These are phyloP conservation scores for Rhynchospora pubera DNA, from an alignment of 176 grass and related monocot genomes.

Conservation along the genomic window DNA sequence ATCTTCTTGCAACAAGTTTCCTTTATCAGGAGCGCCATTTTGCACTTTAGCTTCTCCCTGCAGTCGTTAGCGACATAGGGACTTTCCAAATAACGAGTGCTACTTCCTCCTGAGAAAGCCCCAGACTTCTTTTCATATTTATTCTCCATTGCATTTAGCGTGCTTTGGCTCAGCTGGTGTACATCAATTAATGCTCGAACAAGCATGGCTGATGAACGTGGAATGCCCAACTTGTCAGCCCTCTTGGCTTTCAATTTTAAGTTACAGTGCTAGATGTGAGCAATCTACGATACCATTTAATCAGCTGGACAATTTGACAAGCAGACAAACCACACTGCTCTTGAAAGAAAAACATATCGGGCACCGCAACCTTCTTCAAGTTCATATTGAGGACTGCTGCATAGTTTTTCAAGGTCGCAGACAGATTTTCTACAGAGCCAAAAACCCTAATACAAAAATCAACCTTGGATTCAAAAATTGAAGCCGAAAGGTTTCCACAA, in stretches of 20 bases:
- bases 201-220: conserved; percentile 2
- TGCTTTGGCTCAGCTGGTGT: not conserved
- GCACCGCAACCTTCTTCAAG: conserved; percentile 17
- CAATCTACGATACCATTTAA: not conserved
- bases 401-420: not conserved
- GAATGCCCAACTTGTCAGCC: conserved; percentile 16
- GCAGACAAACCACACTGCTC: conserved; percentile 25
- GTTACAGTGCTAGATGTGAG: not conserved
- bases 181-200: not conserved
- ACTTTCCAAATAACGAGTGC: not conserved
- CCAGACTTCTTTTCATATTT: conserved; percentile 22
- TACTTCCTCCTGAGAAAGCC: conserved; percentile 30
- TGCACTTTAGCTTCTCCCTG: conserved; percentile 6
- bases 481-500: not conserved
- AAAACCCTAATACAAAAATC: conserved; percentile 20
- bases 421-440: not conserved
- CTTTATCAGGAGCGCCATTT: conserved; percentile 43
- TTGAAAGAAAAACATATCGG: conserved; percentile 25
- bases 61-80: not conserved
- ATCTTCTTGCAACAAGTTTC: conserved; percentile 7
- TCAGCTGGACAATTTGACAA: conserved; percentile 7
- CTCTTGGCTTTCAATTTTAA: not conserved
- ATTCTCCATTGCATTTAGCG: conserved; percentile 16
- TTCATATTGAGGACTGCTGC: not conserved
- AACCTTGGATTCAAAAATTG: conserved; percentile 8